A percentile compares a stretch with the other conserved stretches of the same genome.
Evolutionary conservation across 352 stramenopile species (phyloP).

Genomic region (Pythium volutum): DNA sequence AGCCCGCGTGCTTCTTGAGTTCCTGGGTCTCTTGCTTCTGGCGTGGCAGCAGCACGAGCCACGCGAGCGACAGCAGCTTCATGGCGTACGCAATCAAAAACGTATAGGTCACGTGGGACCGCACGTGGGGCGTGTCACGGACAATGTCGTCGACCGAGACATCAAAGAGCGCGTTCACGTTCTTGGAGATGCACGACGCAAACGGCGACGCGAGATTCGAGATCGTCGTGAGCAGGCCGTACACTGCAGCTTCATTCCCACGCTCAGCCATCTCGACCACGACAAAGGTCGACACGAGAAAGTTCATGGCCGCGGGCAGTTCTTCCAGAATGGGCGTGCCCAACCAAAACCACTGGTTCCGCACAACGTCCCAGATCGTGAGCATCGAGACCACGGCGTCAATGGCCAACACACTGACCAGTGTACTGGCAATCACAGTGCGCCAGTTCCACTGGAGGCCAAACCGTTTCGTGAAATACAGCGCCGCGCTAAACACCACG

Average conservation of each 20-base stretch:
- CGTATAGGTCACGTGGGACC: slow-evolving; percentile 32
- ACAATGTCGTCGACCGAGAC: slow-evolving; percentile 35
- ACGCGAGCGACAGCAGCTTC: slow-evolving; percentile 42
- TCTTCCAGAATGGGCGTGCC: slow-evolving; percentile 33
- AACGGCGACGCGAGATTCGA: slow-evolving; percentile 34
- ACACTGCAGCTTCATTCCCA: slow-evolving; percentile 39
- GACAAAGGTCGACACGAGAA: slow-evolving; percentile 38
- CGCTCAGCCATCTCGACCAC: slow-evolving; percentile 42
- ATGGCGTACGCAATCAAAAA: slow-evolving; percentile 38
- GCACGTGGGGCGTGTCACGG: slow-evolving; percentile 29
- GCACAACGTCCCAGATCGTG: slow-evolving; percentile 40
- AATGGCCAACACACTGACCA: slow-evolving; percentile 29
- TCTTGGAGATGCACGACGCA: slow-evolving; percentile 33
- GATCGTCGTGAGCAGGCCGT: slow-evolving; percentile 39
- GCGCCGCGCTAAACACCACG: slow-evolving; percentile 26
- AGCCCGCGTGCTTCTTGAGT: slow-evolving; percentile 35
- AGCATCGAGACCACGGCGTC: slow-evolving; percentile 27
- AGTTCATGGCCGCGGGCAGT: slow-evolving; percentile 32
- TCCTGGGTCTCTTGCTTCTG: slow-evolving; percentile 55
- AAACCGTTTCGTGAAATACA: slow-evolving; percentile 28
- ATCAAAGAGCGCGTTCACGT: slow-evolving; percentile 37
- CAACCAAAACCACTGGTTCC: slow-evolving; percentile 43
- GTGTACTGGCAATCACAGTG: slow-evolving; percentile 23
- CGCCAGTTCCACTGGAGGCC: slow-evolving; percentile 46
- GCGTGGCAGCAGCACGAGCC: slow-evolving; percentile 49